Evolutionary conservation across 805 yeast genomes (phyloP).

Genomic region (Phaffomyces antillensis): DNA sequence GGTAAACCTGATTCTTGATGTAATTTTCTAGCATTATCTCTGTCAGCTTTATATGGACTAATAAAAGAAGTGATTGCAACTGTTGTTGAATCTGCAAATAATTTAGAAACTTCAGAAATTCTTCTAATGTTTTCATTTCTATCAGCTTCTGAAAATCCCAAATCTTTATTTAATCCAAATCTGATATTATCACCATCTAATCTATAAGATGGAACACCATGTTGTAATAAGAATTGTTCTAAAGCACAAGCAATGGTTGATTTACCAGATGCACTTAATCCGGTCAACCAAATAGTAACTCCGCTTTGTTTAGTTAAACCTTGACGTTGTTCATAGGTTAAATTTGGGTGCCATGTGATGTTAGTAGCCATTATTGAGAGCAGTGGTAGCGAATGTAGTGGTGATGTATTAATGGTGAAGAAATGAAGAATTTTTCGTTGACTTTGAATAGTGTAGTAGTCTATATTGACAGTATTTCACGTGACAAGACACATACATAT

Average conservation of each 20-base stretch:
- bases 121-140: slow-evolving; percentile 93
- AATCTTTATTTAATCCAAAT: slow-evolving; percentile 90
- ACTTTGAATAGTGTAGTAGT: background rate
- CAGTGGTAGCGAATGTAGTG: background rate
- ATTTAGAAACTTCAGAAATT: slow-evolving; percentile 88
- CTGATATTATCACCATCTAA: slow-evolving; percentile 93
- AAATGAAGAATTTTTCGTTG: background rate
- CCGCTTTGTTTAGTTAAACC: slow-evolving; percentile 72
- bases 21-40: slow-evolving; percentile 78
- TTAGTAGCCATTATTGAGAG: slow-evolving; percentile 70
- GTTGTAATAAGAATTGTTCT: slow-evolving; percentile 71
- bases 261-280: slow-evolving; percentile 92
- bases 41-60: slow-evolving; percentile 81
- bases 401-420: background rate
- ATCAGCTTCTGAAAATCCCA: slow-evolving; percentile 87
- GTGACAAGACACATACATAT: slow-evolving; percentile 13
- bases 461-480: slow-evolving; percentile 22
- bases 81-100: slow-evolving; percentile 89
- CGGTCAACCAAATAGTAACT: slow-evolving; percentile 91
- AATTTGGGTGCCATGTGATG: slow-evolving; percentile 92
- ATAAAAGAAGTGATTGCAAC: slow-evolving; percentile 88
- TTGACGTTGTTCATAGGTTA: slow-evolving; percentile 77
- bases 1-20: slow-evolving; percentile 72
- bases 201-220: slow-evolving; percentile 71
- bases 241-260: slow-evolving; percentile 89